Evolutionary conservation across 2,329 filamentous ascomycete genomes (phyloP), one percentile per base, ranked within the genome.

Genomic region (Neocucurbitaria cava): DNA sequence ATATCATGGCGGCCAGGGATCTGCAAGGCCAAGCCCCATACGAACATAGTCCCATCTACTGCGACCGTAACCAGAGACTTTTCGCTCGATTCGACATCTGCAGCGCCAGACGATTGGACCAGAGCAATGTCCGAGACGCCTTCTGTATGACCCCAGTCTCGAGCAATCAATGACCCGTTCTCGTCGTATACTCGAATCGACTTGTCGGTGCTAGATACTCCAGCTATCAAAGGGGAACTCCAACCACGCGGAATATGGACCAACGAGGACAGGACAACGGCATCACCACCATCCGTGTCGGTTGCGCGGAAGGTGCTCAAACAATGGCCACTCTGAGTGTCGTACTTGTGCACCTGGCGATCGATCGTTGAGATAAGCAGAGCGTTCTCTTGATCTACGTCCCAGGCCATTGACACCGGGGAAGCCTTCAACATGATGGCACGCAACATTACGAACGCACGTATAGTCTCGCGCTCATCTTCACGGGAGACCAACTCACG

Each of bases 91-190:
- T 85, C 83, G 36, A 72, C 69, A 7, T 74, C 56, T 3, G 69
- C 57, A 15, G 59, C 64, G 49, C 89, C 85, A 10, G 55, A 43
- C 10, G 57, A 57, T 36, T 69, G 63, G 17, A 76, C 58, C 7
- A 97, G 78, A 3, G 89, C 85, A 17, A 96, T 87, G 56, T 93
- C 93, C 46, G 91, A 96, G 60, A 99, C 92, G 8, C 93, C 90
- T 71, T 97, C 93, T 0, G 93, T 96, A 65, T 99, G 95, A 1
- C 95, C 95, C 86, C 92, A 97, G 77, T 98, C 95, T 36, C 92
- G 87, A 46, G 92, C 90, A 24, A 98, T 78, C 52, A 99, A 88
- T 1, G 81, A 78, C 8, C 94, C 93, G 38, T 86, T 87, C 57
- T 89, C 87, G 63, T 96, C 91, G 68, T 99, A 99, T 15, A 99